These are phyloP conservation scores for Daldinia bambusicola DNA, from an alignment of 495 filamentous ascomycete genomes.

Conservation along the genomic window DNA sequence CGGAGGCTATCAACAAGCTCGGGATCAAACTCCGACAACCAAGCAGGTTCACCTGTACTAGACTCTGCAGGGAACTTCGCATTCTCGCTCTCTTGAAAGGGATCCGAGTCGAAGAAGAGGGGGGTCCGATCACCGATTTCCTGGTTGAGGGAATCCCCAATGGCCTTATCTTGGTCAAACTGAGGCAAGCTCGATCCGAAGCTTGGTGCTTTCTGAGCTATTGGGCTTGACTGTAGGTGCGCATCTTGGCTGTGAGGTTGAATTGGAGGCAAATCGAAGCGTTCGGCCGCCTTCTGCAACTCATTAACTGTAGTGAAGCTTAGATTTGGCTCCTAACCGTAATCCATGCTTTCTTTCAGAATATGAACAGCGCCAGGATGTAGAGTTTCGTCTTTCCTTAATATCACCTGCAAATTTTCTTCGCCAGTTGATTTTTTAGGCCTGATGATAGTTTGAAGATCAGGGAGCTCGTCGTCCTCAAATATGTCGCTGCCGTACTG, in stretches of 20 bases:
- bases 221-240: background rate
- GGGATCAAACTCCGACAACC: slow-evolving; percentile 60
- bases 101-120: slow-evolving; percentile 26
- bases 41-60: slow-evolving; percentile 51
- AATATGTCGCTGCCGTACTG: slow-evolving; percentile 34
- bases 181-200: slow-evolving; percentile 21
- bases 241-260: slow-evolving; percentile 1
- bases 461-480: slow-evolving; percentile 41
- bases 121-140: slow-evolving; percentile 11
- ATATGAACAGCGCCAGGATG: slow-evolving; percentile 38
- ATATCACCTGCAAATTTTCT: slow-evolving; percentile 48
- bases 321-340: slow-evolving; percentile 46
- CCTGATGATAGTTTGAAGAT: slow-evolving; percentile 35
- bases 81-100: slow-evolving; percentile 18
- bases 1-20: slow-evolving; percentile 60
- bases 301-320: slow-evolving; percentile 50
- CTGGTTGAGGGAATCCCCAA: slow-evolving; percentile 3
- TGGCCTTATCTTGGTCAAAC: background rate
- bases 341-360: slow-evolving; percentile 47
- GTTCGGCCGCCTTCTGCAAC: slow-evolving; percentile 42
- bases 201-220: background rate
- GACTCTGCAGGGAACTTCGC: background rate
- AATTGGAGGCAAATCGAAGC: slow-evolving; percentile 32
- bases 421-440: slow-evolving; percentile 29
- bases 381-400: slow-evolving; percentile 47